A percentile compares a stretch with the other conserved stretches of the same genome.
These are phyloP conservation scores for Alternaria sp. DNA, from an alignment of 2,329 filamentous ascomycete species.

Conservation along the genomic window DNA sequence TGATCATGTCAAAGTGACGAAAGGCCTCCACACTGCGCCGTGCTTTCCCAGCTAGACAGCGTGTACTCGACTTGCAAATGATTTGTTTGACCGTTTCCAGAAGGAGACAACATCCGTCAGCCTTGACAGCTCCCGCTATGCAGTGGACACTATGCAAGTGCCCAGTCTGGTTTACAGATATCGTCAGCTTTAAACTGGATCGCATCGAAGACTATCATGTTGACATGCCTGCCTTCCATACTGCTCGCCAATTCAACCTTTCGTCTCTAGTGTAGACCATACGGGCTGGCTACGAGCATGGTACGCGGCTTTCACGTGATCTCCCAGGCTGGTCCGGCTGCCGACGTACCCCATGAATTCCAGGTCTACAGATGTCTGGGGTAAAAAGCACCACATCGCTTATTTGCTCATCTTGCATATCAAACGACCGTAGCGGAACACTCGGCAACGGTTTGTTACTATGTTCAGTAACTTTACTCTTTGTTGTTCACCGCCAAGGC, in stretches of 20 bases:
- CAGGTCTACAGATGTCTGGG: conserved; percentile 3
- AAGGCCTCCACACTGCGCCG: background rate
- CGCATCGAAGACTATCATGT: background rate
- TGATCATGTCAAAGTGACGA: background rate
- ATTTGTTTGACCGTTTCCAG: background rate
- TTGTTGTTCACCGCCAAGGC: background rate
- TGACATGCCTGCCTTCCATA: background rate
- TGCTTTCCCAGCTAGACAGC: background rate
- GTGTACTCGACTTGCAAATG: background rate
- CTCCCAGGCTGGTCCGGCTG: background rate
- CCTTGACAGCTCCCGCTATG: background rate
- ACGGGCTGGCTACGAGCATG: background rate
- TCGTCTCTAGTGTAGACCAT: background rate
- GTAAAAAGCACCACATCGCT: background rate
- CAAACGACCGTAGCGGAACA: conserved; percentile 3
- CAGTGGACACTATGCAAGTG: background rate
- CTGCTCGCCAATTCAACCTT: background rate
- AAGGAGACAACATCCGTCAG: background rate
- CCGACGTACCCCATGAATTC: background rate
- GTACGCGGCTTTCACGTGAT: background rate
- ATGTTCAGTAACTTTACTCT: background rate
- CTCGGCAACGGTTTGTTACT: conserved; percentile 14
- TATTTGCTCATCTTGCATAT: conserved; percentile 3
- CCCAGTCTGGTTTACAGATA: background rate
- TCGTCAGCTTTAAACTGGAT: background rate